These are phyloP conservation scores for Coelastrella sp. DNA, from an alignment of 139 green algal genomes.

Conservation along the genomic window DNA sequence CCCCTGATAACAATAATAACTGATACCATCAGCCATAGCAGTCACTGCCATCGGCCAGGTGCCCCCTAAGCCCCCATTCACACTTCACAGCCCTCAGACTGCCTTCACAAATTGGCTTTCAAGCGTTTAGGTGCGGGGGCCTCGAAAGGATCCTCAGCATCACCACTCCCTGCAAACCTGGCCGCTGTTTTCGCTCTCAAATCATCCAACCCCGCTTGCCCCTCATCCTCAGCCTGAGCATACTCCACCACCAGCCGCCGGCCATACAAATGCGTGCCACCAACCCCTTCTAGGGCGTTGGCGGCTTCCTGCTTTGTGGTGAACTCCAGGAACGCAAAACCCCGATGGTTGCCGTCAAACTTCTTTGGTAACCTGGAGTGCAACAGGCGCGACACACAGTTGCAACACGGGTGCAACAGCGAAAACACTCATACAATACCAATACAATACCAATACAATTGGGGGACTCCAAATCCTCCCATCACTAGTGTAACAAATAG, in stretches of 20 bases:
- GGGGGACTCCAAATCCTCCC: too few species aligned
- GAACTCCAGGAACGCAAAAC: conserved; percentile 96
- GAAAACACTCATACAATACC: too few species aligned
- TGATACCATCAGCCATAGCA: too few species aligned
- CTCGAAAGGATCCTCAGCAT: conserved; percentile 13
- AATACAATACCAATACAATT: too few species aligned
- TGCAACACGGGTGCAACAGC: background rate
- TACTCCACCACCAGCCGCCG: conserved; percentile 91
- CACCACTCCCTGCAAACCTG: conserved; percentile 57
- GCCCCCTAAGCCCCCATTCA: too few species aligned
- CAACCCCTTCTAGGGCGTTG: conserved; percentile 79
- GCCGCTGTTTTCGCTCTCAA: conserved; percentile 81
- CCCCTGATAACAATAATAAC: too few species aligned
- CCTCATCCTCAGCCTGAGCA: conserved; percentile 84
- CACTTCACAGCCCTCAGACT: background rate
- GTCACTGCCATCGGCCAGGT: too few species aligned
- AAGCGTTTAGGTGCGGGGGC: conserved; percentile 30
- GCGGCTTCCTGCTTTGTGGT: conserved; percentile 78
- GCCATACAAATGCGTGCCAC: conserved; percentile 94
- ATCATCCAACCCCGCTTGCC: conserved; percentile 73
- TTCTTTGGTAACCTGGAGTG: conserved; percentile 92
- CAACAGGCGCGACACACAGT: background rate
- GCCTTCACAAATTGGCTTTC: conserved; percentile 2
- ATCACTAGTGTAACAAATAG: too few species aligned
- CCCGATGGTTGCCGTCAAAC: conserved; percentile 95